Base-by-base conservation (phyloP, 1,284 basidiomycete genomes). In the Trichosporon asahii region DNA sequence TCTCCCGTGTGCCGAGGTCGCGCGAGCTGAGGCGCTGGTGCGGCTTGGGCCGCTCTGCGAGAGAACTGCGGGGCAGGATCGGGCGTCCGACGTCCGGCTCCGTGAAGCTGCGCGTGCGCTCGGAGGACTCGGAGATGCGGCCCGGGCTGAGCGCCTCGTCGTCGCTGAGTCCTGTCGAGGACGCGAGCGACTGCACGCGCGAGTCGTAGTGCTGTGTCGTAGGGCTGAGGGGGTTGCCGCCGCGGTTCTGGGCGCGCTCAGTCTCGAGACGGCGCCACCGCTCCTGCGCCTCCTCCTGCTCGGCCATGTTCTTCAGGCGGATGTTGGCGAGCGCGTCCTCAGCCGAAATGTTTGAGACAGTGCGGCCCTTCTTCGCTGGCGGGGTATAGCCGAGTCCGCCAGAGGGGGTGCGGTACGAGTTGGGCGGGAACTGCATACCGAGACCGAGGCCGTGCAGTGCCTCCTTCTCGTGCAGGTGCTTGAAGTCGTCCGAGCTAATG, bases 221-320 rank as follows among this genome's bases (percentile, higher is more conserved):
- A 18, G 64, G 60, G 40, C 66, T 61, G 31, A 57, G 55, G 15
- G 31, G 27, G n/a, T 31, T 35, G 33, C 66, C 8, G 49, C 49
- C 27, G 25, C 57, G 66, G 25, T 40, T 9, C 3, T 61, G 31
- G 14, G 68, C 68, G 6, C 68, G 61, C 64, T 70, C 65, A 40
- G 65, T 46, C 60, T 72, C 67, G 2, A 25, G 61, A n/a, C 73
- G 67, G 33, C 79, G 73, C 68, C 77, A 80, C 1, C 72, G 65
- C 61, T 78, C 77, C 31, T 77, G 76, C 6, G 77, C 76, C 55
- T 75, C 76, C 23, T 67, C 73, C 61, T 80, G 78, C 33, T 75
- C 71, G 1, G 68, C 55, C 12, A 78, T 33, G 18, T 72, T 70
- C 63, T 74, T 73, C 60, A 76, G 65, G 8, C 76, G 64, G 12